These are phyloP conservation scores for Diaporthe ilicicola DNA, from an alignment of 2,329 filamentous ascomycete species.

Conservation along the genomic window DNA sequence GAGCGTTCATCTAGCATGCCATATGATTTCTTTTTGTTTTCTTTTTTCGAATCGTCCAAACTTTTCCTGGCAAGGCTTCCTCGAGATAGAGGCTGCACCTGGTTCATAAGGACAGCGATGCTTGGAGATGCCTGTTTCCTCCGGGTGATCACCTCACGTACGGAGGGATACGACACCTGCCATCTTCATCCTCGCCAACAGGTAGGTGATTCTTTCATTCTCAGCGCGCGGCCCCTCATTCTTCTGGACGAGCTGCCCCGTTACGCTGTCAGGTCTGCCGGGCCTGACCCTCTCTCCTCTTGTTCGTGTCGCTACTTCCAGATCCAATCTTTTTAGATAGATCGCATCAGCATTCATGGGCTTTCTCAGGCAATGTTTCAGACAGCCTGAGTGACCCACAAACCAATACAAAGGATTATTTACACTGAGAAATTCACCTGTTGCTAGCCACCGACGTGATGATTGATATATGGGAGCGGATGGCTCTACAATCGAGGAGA, in stretches of 20 bases:
- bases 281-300: not conserved
- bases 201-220: not conserved
- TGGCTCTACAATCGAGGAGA: not conserved
- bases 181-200: not conserved
- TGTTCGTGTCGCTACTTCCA: not conserved
- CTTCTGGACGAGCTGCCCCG: not conserved
- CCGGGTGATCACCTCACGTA: not conserved
- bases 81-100: not conserved
- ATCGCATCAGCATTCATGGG: too few relatives aligned
- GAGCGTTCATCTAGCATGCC: too few relatives aligned
- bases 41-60: not conserved
- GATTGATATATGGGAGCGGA: not conserved
- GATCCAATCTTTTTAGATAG: not conserved
- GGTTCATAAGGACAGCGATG: not conserved
- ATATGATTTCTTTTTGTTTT: not conserved
- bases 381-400: not conserved
- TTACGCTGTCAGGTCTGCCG: not conserved
- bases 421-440: not conserved
- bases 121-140: not conserved
- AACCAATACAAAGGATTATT: not conserved
- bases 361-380: not conserved
- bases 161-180: not conserved
- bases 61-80: not conserved
- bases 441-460: not conserved
- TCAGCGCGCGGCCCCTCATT: too few relatives aligned